Evolutionary conservation across 163 green algal species (phyloP).

Genomic region (Scenedesmus sp.): DNA sequence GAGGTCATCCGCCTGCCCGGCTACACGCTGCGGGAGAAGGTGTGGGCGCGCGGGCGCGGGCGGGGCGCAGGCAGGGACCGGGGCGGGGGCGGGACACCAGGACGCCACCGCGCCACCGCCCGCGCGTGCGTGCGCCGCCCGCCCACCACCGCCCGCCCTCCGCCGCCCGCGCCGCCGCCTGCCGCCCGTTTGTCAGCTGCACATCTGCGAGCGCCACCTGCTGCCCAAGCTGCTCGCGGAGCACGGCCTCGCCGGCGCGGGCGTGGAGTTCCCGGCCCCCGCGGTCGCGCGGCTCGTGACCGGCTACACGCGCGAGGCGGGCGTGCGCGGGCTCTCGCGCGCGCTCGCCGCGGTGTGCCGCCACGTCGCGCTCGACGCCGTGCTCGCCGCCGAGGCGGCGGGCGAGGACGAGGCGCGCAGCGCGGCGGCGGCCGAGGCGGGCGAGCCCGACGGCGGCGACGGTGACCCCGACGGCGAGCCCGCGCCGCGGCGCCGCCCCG

Average conservation of each 20-base stretch:
- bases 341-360: conserved; percentile 80
- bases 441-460: no score
- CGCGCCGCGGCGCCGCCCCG: no score
- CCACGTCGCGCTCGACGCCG: conserved; percentile 56
- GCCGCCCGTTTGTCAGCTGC: conserved; percentile 3
- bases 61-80: no score
- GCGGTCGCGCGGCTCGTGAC: conserved; percentile 65
- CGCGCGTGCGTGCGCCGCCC: no score
- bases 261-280: conserved; percentile 51
- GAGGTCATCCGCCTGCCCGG: conserved; percentile 83
- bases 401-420: neutral
- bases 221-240: conserved; percentile 75
- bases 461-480: neutral
- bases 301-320: conserved; percentile 85
- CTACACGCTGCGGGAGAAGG: conserved; percentile 91
- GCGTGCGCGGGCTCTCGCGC: conserved; percentile 78
- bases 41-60: conserved; percentile 2
- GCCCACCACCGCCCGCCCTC: no score
- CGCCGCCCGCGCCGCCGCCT: neutral
- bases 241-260: conserved; percentile 66
- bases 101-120: neutral
- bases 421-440: no score
- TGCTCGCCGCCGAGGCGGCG: conserved; percentile 26
- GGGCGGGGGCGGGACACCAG: no score
- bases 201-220: conserved; percentile 84